phyloP scores from a whole-genome alignment of 805 yeast genomes.

The Lipomyces spencermartinsiae region DNA sequence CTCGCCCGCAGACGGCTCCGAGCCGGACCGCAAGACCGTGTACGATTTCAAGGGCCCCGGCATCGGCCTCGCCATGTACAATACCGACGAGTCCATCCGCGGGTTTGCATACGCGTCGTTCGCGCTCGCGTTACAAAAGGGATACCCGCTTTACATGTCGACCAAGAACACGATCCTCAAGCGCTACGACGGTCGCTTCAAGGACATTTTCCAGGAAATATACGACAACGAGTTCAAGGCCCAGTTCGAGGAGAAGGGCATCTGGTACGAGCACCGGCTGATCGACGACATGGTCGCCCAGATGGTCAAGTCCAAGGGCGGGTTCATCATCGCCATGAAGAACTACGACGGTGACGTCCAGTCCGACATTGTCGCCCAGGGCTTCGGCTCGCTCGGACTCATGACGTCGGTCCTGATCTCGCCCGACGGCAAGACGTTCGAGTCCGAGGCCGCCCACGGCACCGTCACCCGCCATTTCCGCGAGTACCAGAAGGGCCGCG shows the following conservation, averaged over 20 bases:
- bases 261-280: slow-evolving; percentile 95
- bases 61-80: slow-evolving; percentile 92
- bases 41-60: slow-evolving; percentile 74
- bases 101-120: slow-evolving; percentile 95
- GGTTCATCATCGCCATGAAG: slow-evolving; percentile 93
- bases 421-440: slow-evolving; percentile 96
- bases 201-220: slow-evolving; percentile 86
- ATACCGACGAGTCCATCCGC: slow-evolving; percentile 86
- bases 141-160: slow-evolving; percentile 80
- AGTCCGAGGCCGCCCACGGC: slow-evolving; percentile 98
- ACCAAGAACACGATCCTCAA: slow-evolving; percentile 95
- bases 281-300: slow-evolving; percentile 99
- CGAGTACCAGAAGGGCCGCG: slow-evolving; percentile 95
- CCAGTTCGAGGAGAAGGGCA: slow-evolving; percentile 76
- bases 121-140: slow-evolving; percentile 80
- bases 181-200: slow-evolving; percentile 92
- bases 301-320: slow-evolving; percentile 95
- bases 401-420: slow-evolving; percentile 97
- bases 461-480: slow-evolving; percentile 97
- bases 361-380: slow-evolving; percentile 96
- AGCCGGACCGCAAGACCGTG: slow-evolving; percentile 62
- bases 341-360: slow-evolving; percentile 98
- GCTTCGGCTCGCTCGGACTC: slow-evolving; percentile 93
- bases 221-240: slow-evolving; percentile 72
- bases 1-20: slow-evolving; percentile 70